Conservation (phyloP, 805 yeast species). For the Yarrowia sp. region DNA sequence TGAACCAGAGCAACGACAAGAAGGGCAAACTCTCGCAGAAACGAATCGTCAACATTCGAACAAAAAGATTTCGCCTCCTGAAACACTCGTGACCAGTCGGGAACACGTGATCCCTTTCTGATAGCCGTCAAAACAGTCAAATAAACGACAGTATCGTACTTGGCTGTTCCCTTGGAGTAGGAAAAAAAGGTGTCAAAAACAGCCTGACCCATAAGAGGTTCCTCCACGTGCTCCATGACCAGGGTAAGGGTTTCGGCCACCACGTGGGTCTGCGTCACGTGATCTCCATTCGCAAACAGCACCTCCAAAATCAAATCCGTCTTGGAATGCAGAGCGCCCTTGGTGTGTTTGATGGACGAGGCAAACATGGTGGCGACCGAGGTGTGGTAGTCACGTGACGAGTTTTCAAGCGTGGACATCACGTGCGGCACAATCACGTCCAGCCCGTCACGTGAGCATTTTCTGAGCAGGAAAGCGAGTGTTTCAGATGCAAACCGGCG, state of each 20-base stretch:
- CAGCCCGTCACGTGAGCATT: constrained; percentile 61
- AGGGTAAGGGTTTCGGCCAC: constrained; percentile 14
- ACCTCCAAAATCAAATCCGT: constrained; percentile 57
- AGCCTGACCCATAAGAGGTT: constrained; percentile 2
- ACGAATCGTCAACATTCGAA: background rate
- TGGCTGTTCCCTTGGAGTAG: constrained; percentile 9
- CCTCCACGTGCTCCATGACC: constrained; percentile 18
- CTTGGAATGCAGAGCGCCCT: constrained; percentile 77
- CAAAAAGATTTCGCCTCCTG: background rate
- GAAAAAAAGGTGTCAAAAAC: constrained; percentile 39
- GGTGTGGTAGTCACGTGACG: constrained; percentile 59
- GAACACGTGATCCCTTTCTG: constrained; percentile 52
- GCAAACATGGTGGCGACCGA: constrained; percentile 68
- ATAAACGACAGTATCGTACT: constrained; percentile 37
- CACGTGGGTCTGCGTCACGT: background rate
- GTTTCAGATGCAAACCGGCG: constrained; percentile 91
- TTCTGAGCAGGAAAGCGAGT: constrained; percentile 79
- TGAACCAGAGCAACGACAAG: constrained; percentile 3
- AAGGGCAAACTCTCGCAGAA: constrained; percentile 5
- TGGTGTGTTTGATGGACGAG: constrained; percentile 77
- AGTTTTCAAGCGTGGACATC: constrained; percentile 49
- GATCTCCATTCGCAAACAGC: background rate
- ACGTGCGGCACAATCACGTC: constrained; percentile 55
- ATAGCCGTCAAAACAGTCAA: constrained; percentile 46
- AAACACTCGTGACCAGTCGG: constrained; percentile 46